Evolutionary conservation across 2,329 filamentous ascomycete species (phyloP).

Genomic region (Beauveria sp.): DNA sequence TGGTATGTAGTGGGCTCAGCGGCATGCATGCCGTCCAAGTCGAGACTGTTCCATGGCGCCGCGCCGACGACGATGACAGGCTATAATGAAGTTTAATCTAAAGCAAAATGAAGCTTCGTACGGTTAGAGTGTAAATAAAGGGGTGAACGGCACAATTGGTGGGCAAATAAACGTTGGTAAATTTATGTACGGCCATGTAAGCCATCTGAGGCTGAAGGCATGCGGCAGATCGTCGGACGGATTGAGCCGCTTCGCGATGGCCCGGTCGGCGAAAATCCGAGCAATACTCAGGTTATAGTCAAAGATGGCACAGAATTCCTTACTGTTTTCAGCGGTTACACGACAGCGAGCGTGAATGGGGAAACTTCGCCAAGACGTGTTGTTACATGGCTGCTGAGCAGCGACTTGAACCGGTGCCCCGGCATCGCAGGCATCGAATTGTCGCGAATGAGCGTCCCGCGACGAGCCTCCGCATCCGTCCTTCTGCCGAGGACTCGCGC

Average conservation of each 20-base stretch:
- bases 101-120: neutral
- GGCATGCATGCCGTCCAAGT: neutral
- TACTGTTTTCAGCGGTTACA: no score
- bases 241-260: constrained; percentile 4
- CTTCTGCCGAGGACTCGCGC: no score
- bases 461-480: no score
- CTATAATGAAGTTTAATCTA: neutral
- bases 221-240: neutral
- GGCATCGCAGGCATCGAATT: no score
- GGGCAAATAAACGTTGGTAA: neutral
- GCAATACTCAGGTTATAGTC: neutral
- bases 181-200: neutral
- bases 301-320: no score
- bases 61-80: neutral
- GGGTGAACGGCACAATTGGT: no score
- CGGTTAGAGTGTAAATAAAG: no score
- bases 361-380: no score
- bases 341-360: no score
- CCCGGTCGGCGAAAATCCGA: neutral
- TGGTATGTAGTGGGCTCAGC: neutral
- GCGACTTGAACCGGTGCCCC: no score
- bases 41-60: neutral
- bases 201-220: neutral
- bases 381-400: no score
- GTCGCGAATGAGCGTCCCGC: no score